A percentile compares a stretch with the other conserved stretches of the same genome.
Conservation (phyloP, 352 stramenopile genomes). For the Stramenopiles sp. region DNA sequence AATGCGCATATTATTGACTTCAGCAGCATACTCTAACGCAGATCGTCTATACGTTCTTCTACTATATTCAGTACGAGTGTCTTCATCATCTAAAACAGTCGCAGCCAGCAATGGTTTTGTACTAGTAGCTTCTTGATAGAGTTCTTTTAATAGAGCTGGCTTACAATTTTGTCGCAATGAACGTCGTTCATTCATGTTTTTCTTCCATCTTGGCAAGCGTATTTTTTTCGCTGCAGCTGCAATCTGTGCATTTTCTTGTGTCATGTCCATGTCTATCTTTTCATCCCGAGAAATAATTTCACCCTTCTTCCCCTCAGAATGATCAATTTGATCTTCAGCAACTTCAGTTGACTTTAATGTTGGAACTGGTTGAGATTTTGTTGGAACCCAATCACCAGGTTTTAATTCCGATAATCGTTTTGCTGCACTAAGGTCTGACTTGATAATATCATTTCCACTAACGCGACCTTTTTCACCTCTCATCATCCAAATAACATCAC, state of each 20-base stretch:
- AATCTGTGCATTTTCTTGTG: neutral
- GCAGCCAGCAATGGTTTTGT: neutral
- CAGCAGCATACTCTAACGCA: neutral
- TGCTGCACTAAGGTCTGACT: neutral
- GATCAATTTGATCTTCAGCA: neutral
- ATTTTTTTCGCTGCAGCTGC: neutral
- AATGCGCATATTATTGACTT: neutral
- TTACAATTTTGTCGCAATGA: neutral
- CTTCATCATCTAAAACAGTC: neutral
- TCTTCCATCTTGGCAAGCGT: neutral
- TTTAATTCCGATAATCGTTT: neutral
- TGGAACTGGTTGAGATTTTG: neutral
- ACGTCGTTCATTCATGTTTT: neutral
- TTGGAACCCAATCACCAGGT: neutral
- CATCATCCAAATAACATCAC: neutral
- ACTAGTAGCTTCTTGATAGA: neutral
- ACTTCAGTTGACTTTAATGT: neutral
- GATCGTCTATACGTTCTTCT: neutral
- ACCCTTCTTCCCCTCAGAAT: too few species aligned
- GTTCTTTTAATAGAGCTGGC: neutral
- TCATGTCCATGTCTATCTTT: neutral
- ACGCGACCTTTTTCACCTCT: neutral
- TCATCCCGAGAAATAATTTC: too few species aligned
- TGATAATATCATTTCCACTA: neutral
- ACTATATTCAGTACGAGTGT: neutral